A percentile compares a stretch with the other conserved stretches of the same genome.
Conservation (phyloP, 2,329 filamentous ascomycete species). For the Colletotrichum scovillei region DNA sequence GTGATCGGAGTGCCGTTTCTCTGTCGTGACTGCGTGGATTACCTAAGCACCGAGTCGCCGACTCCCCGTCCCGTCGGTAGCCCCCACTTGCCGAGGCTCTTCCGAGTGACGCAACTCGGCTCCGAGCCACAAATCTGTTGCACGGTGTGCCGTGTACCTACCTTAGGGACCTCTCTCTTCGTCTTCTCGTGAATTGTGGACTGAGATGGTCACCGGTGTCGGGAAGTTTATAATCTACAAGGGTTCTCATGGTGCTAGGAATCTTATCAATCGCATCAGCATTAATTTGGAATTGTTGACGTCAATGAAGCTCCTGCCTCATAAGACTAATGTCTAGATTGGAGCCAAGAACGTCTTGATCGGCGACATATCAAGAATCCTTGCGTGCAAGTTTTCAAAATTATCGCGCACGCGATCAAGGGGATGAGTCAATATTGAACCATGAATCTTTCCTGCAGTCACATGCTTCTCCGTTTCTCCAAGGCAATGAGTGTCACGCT, state of each 20-base stretch:
- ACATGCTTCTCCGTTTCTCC: no score
- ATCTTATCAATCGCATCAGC: constrained; percentile 3
- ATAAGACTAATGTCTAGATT: not conserved
- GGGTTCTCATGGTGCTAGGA: constrained; percentile 11
- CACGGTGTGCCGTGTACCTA: not conserved
- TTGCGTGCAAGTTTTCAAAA: no score
- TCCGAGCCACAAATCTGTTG: not conserved
- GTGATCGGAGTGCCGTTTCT: constrained; percentile 15
- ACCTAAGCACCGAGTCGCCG: constrained; percentile 20
- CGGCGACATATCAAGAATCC: not conserved
- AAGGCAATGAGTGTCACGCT: no score
- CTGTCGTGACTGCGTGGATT: not conserved
- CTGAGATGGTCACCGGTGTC: not conserved
- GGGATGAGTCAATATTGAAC: no score
- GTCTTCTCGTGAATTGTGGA: not conserved
- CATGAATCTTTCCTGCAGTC: no score
- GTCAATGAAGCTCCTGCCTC: constrained; percentile 4
- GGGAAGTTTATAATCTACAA: constrained; percentile 14
- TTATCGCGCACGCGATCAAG: no score
- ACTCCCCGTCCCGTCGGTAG: not conserved
- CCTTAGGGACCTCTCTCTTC: not conserved
- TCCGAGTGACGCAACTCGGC: constrained; percentile 28
- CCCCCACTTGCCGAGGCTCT: constrained; percentile 33
- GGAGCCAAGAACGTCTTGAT: not conserved
- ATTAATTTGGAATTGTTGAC: constrained; percentile 1